Percentiles rank a stretch among this genome's conserved stretches.
Conservation (phyloP, 2,329 filamentous ascomycete genomes). For the Sordariomycetes sp. region DNA sequence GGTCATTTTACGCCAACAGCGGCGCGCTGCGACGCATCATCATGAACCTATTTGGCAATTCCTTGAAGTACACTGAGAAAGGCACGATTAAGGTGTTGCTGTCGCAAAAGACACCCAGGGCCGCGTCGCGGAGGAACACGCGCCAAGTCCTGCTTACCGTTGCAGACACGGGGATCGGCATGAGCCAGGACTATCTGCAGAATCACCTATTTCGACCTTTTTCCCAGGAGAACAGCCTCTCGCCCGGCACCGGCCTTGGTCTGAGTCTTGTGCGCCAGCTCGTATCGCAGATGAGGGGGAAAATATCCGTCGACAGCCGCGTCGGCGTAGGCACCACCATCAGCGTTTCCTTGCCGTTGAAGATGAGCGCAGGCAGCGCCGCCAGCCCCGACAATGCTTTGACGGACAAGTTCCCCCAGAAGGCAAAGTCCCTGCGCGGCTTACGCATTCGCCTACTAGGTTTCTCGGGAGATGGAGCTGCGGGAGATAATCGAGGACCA, state of each 20-base stretch:
- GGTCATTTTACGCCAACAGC: constrained; percentile 44
- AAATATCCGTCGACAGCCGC: constrained; percentile 45
- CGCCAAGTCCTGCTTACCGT: constrained; percentile 32
- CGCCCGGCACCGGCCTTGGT: constrained; percentile 54
- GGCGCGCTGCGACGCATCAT: constrained; percentile 44
- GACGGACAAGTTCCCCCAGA: constrained; percentile 15
- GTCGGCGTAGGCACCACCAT: constrained; percentile 25
- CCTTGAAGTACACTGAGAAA: constrained; percentile 47
- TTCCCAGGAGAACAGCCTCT: constrained; percentile 51
- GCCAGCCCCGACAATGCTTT: too few species aligned
- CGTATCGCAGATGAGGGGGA: constrained; percentile 46
- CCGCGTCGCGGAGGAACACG: background rate
- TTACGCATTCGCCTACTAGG: constrained; percentile 17
- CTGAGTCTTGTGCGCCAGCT: constrained; percentile 55
- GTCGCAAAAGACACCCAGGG: constrained; percentile 8
- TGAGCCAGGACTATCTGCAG: constrained; percentile 51
- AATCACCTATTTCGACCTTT: constrained; percentile 55
- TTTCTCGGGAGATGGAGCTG: constrained; percentile 8
- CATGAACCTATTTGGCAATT: constrained; percentile 55
- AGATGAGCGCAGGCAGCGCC: too few species aligned
- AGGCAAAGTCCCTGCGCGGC: constrained; percentile 16
- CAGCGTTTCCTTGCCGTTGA: constrained; percentile 20
- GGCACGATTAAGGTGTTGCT: constrained; percentile 21
- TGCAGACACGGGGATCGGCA: constrained; percentile 57
- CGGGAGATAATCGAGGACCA: constrained; percentile 9